Base-by-base conservation (phyloP, 2,329 filamentous ascomycete species). In the Bipolaris cookei region DNA sequence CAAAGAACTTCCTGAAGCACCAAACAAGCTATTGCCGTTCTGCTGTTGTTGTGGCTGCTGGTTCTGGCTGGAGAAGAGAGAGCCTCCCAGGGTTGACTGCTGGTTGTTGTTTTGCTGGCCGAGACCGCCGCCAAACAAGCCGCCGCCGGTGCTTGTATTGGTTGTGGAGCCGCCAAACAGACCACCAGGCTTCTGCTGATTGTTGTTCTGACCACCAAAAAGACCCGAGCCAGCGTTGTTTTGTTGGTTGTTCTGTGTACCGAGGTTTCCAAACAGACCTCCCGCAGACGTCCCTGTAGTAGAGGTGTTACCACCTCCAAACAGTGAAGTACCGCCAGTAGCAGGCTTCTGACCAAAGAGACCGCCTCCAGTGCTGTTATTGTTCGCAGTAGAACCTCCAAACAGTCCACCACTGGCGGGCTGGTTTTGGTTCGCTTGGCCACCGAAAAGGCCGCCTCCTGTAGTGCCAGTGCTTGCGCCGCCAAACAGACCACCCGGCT, bases 391-490 rank as follows among this genome's bases (percentile, higher is more conserved):
- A 61, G 88, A 87, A 5, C 79, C 74, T 35, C 78, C 78, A 59
- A 84, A 83, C 25, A 83, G 64, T 25, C 80, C 73, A 53, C 75
- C 70, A 50, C 42, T 53, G 23, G 65, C 56, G 20, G 62, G 58
- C 39, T 69, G 39, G 72, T 4, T 49, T 56, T 68, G 59, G 52
- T 66, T 63, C 21, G 62, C 50, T 49, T 68, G 63, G 68, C 84
- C 45, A 28, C 45, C 84, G 54, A 88, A 88, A 3, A 86, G 73
- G 1, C 83, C 79, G 4, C 78, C 78, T 5, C 79, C 77, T 11
- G 78, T 69, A 32, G 77, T 70, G 28, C 73, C 64, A 25, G 66
- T 63, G 45, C 59, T 64, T 6, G 61, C 53, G 20, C 61, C 55
- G 21, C 75, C 75, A 32, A 77, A 77, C 3, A 76, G 63, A 13